Evolutionary conservation across 2,329 filamentous ascomycete genomes (phyloP).

Genomic region (Monosporascus sp.): DNA sequence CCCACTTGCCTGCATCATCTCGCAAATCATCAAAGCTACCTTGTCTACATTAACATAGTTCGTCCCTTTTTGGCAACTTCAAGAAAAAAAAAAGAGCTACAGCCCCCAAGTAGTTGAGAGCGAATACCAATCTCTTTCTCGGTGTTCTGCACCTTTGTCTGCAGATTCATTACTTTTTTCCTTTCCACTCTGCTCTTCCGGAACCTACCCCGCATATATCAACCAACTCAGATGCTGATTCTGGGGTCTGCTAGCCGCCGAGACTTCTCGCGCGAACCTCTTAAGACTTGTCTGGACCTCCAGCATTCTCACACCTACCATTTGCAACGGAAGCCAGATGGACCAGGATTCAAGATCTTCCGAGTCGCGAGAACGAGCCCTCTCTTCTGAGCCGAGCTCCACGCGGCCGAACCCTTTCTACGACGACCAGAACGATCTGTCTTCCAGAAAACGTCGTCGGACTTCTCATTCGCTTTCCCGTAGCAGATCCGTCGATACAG

Average conservation of each 20-base stretch:
- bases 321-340: constrained; percentile 43
- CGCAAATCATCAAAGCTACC: not conserved
- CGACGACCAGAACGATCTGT: constrained; percentile 43
- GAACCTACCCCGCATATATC: constrained; percentile 13
- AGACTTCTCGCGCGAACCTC: constrained; percentile 49
- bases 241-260: constrained; percentile 40
- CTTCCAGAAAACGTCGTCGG: constrained; percentile 57
- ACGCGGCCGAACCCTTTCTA: constrained; percentile 62
- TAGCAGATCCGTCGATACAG: constrained; percentile 46
- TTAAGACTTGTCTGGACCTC: constrained; percentile 40
- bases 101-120: not conserved
- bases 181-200: constrained; percentile 3
- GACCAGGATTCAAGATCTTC: constrained; percentile 45
- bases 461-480: constrained; percentile 53
- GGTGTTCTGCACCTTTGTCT: constrained; percentile 9
- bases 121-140: not conserved
- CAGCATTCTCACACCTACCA: constrained; percentile 34
- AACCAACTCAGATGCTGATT: constrained; percentile 52
- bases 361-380: constrained; percentile 53
- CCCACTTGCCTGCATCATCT: not conserved
- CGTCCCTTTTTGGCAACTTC: not conserved
- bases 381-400: constrained; percentile 59
- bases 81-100: not conserved
- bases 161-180: constrained; percentile 10
- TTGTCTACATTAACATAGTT: not conserved